Percentiles rank a stretch among this genome's conserved stretches.
These are phyloP conservation scores for Dicorynia guianensis DNA, from an alignment of 306 rosid species.

Conservation along the genomic window DNA sequence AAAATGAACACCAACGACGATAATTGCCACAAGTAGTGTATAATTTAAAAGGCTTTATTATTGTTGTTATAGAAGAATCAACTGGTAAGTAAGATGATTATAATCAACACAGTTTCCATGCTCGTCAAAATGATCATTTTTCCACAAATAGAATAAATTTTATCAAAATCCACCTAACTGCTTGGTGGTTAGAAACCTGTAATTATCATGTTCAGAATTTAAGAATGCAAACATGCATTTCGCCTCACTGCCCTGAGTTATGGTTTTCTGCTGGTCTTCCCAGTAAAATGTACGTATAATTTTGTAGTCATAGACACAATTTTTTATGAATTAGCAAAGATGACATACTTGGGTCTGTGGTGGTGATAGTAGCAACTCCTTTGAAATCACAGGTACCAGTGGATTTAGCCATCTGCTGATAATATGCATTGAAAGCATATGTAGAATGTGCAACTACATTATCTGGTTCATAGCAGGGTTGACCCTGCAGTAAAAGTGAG, in stretches of 20 bases:
- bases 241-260: neutral
- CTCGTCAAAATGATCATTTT: too few relatives aligned
- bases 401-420: slow-evolving; percentile 80
- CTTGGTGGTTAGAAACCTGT: neutral
- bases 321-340: slow-evolving; percentile 4
- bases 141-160: neutral
- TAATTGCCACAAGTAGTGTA: too few relatives aligned
- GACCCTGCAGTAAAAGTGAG: slow-evolving; percentile 80
- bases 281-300: neutral
- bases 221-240: slow-evolving; percentile 17
- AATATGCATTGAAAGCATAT: slow-evolving; percentile 89
- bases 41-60: too few relatives aligned
- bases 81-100: slow-evolving; percentile 10
- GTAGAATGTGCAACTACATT: slow-evolving; percentile 78
- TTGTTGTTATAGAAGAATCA: neutral
- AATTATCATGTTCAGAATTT: neutral
- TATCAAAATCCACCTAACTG: slow-evolving; percentile 3
- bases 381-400: slow-evolving; percentile 92
- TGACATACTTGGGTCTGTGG: slow-evolving; percentile 86
- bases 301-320: slow-evolving; percentile 6
- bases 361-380: slow-evolving; percentile 84
- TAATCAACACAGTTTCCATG: too few relatives aligned
- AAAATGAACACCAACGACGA: too few relatives aligned
- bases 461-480: slow-evolving; percentile 81
- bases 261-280: slow-evolving; percentile 4